Conservation (phyloP, 192 early-diverging fungal species). For the Coemansia sp. region DNA sequence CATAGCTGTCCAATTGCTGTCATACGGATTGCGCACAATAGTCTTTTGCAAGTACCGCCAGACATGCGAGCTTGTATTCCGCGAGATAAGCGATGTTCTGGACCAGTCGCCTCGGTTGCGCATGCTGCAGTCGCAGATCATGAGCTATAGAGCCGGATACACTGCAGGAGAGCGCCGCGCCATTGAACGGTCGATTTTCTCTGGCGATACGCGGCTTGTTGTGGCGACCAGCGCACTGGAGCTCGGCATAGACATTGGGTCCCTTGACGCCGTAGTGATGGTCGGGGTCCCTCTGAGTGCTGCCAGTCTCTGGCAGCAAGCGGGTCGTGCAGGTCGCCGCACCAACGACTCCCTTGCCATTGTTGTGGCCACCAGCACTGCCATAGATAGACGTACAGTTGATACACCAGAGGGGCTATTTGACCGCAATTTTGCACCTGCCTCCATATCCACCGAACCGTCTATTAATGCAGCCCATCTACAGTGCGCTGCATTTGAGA, state of each 20-base stretch:
- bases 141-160: conserved; percentile 83
- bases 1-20: conserved; percentile 43
- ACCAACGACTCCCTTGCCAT: conserved; percentile 61
- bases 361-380: conserved; percentile 56
- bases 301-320: conserved; percentile 65
- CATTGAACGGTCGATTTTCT: conserved; percentile 71
- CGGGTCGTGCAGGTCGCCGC: conserved; percentile 72
- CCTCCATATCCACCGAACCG: conserved; percentile 41
- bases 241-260: conserved; percentile 80
- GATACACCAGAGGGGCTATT: conserved; percentile 56
- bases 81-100: conserved; percentile 21
- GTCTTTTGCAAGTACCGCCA: conserved; percentile 57
- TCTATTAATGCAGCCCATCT: conserved; percentile 58
- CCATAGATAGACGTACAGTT: conserved; percentile 58
- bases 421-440: conserved; percentile 28
- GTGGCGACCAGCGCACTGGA: conserved; percentile 81
- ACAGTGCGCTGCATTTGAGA: conserved; percentile 74
- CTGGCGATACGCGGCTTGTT: conserved; percentile 62
- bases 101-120: conserved; percentile 1
- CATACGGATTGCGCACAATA: conserved; percentile 45
- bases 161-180: conserved; percentile 57
- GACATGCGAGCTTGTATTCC: conserved; percentile 53
- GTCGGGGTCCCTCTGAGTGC: conserved; percentile 61
- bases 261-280: conserved; percentile 70
- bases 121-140: conserved; percentile 24